These are phyloP conservation scores for Trametopsis cervina DNA, from an alignment of 768 basidiomycete genomes.

Conservation along the genomic window DNA sequence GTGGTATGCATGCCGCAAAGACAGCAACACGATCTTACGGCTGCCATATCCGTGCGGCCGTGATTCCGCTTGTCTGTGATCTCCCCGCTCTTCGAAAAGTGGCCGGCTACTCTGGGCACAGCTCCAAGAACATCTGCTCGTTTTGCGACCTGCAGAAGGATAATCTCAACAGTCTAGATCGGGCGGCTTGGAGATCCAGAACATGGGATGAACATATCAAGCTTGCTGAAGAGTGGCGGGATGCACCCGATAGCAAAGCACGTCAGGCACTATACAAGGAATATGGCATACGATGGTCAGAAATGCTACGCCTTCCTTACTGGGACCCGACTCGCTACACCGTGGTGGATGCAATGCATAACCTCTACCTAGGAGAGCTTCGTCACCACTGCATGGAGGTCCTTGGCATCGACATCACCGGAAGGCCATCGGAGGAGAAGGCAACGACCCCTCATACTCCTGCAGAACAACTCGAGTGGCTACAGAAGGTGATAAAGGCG, in stretches of 20 bases:
- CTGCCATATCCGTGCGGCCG: conserved; percentile 20
- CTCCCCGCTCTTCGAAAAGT: conserved; percentile 27
- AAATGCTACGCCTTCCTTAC: conserved; percentile 31
- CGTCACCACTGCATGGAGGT: conserved; percentile 26
- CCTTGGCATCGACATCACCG: conserved; percentile 18
- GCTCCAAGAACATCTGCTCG: conserved; percentile 23
- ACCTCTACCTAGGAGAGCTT: conserved; percentile 28
- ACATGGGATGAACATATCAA: conserved; percentile 13
- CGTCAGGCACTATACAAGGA: conserved; percentile 11
- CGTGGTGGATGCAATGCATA: conserved; percentile 36
- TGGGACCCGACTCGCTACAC: conserved; percentile 28
- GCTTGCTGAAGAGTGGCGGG: conserved; percentile 16
- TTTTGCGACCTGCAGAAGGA: conserved; percentile 18
- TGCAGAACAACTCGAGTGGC: not conserved
- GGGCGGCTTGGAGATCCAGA: conserved; percentile 18
- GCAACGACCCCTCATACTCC: conserved; percentile 2
- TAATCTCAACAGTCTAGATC: conserved; percentile 26
- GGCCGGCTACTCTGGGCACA: conserved; percentile 21
- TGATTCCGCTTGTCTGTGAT: conserved; percentile 31
- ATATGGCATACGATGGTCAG: conserved; percentile 22
- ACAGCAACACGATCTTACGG: conserved; percentile 22
- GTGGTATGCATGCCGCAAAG: conserved; percentile 23
- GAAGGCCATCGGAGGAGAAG: conserved; percentile 7
- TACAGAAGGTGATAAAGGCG: not conserved
- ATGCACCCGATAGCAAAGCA: conserved; percentile 9